Evolutionary conservation across 2,329 filamentous ascomycete genomes (phyloP), one percentile per base, ranked within the genome.

Genomic region (Alternaria alternata): DNA sequence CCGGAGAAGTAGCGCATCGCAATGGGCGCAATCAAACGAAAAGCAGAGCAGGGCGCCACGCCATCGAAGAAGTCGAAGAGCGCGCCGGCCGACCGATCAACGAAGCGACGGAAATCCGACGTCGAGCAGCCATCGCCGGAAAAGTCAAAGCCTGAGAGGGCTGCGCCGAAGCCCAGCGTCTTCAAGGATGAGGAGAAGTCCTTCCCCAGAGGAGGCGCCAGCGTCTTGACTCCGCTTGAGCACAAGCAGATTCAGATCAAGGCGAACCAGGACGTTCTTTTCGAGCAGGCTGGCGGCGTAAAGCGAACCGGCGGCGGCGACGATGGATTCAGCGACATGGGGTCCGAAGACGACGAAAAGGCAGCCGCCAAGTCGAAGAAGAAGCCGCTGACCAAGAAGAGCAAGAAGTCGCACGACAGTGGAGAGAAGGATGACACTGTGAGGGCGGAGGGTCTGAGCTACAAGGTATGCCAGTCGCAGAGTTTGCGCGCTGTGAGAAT

Each of bases 181-280:
- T 75, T 88, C 69, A 83, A 83, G 77, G 90, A 95, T 67, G 95
- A 98, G 67, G 95, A 97, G 75, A 89, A 89, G 34, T 85, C 94
- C 44, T 99, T 99, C 73, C 94, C 95, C 68, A 88, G 95, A 84
- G 95, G 95, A 57, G 96, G 95, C 43, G 94, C 89, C 54, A 96
- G 92, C 75, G 85, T 97, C 53, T 82, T 99, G 75, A 97, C 95
- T 2, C 94, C 95, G 20, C 83, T 99, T 52, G 95, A 99, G 78
- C 91, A 96, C 76, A 97, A 97, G 81, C 93, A 98, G 80, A 98
- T 99, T 64, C 91, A 95, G 72, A 90, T 96, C 59, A 91, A 98
- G 79, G 95, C 95, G 46, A 95, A 91, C 75, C 89, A 91, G 70
- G 95, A 99, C 83, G 95, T 94, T 41, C 83, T 96, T 39, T 95